Base-by-base conservation (phyloP, 768 basidiomycete genomes). In the Leccinum aurantiacum region DNA sequence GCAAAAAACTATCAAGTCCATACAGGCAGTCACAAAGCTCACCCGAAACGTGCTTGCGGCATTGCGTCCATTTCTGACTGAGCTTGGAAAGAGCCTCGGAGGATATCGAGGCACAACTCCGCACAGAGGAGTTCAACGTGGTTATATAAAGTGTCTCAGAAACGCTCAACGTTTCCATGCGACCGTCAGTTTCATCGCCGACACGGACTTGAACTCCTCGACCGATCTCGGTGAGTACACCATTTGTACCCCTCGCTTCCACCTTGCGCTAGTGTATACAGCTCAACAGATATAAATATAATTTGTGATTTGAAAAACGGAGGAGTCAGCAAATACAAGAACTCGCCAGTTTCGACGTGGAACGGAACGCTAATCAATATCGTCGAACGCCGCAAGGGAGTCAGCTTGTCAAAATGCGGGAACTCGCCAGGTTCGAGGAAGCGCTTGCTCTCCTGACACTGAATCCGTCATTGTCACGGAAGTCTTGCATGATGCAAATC, bases 1-100 rank as follows among this genome's bases (percentile, higher is more conserved):
- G 96, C 62, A 86, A 75, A 98, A 98, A 93, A 13, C 1, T 33
- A 97, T 98, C 78, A 97, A 96, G 75, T 89, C 94, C 35, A 96
- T 98, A 57, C 97, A 98, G 73, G 85, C 90, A 0, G 93, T 98
- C 54, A 98, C 97, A 6, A 97, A 95, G 71, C 84, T 98, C n/a
- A 88, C 86, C 2, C 81, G 97, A 25, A 95, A 98, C 67, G 95
- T 98, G 33, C 88, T 1, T 92, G 91, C 4, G 96, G 96, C 2
- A 98, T 96, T 0, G 95, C 96, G 2, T 95, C 93, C 0, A 98
- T 74, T 98, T 99, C 69, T 98, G 97, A 96, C 79, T 98, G 24
- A 91, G 89, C 72, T 82, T 97, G 73, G 97, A 99, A 72, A 80
- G 91, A 47, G 95, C 95, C 6, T 74, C 98, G 63, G 97, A 98